These are phyloP conservation scores for Fusarium poae DNA, from an alignment of 2,329 filamentous ascomycete genomes.

Conservation along the genomic window DNA sequence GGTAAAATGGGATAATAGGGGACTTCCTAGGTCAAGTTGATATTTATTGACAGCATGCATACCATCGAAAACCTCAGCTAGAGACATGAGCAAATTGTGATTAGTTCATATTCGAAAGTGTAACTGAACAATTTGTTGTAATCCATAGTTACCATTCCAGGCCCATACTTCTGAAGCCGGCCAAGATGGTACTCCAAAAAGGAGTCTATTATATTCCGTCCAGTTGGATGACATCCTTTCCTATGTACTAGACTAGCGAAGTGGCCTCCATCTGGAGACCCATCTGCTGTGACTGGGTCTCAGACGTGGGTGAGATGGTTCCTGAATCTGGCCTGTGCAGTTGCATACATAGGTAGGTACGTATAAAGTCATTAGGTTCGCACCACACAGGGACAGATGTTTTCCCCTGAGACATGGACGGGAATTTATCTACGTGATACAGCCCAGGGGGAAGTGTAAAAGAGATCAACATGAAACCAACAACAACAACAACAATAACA, in stretches of 20 bases:
- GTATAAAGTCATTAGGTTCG: slow-evolving; percentile 37
- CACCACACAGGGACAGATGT: slow-evolving; percentile 24
- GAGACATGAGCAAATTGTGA: not conserved
- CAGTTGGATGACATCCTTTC: slow-evolving; percentile 2
- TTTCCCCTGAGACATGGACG: slow-evolving; percentile 30
- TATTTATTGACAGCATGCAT: slow-evolving; percentile 9
- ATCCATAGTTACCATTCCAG: not conserved
- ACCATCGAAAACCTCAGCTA: slow-evolving; percentile 10
- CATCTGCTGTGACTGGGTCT: slow-evolving; percentile 11
- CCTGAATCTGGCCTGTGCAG: slow-evolving; percentile 6
- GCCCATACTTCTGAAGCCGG: not conserved
- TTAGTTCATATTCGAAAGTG: not conserved
- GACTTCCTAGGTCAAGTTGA: not conserved
- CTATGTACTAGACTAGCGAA: not conserved
- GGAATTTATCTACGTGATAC: slow-evolving; percentile 32
- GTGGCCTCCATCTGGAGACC: slow-evolving; percentile 17
- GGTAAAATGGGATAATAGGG: slow-evolving; percentile 21
- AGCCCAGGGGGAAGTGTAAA: slow-evolving; percentile 14
- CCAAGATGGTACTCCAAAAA: not conserved
- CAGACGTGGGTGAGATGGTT: slow-evolving; percentile 19
- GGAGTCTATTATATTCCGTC: not conserved
- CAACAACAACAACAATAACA: slow-evolving; percentile 3
- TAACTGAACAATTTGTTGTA: not conserved
- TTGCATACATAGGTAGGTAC: not conserved
- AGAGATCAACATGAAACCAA: slow-evolving; percentile 2